Evolutionary conservation across 495 filamentous ascomycete genomes (phyloP), one percentile per base, ranked within the genome.

Genomic region (Chaetomidium leptoderma): DNA sequence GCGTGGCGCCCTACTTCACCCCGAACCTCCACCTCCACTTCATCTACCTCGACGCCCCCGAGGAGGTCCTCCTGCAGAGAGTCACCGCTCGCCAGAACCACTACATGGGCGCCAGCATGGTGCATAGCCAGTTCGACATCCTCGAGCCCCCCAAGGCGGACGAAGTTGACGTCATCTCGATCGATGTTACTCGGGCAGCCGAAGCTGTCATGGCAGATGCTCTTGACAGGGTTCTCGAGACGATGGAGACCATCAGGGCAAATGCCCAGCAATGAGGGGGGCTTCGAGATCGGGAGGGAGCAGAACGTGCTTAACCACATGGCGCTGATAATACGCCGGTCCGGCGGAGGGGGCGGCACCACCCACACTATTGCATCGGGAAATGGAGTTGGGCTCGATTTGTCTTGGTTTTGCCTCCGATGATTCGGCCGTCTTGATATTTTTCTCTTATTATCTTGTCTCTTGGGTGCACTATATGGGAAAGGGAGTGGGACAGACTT

Each of bases 21-120:
- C 85, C 87, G 47, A 80, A 83, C 55, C 83, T 96, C 39, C 82
- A 82, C 46, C 87, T 97, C 46, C 92, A 96, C 70, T 99, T 97
- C 70, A 83, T 97, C 61, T 99, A 95, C 73, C 84, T 99, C 24
- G 81, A 85, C 55, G 89, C 91, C 13, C 75, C 80, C 29, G 87
- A 95, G 70, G 79, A 84, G 47, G 75, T 86, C 21, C 81, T 97
- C 30, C 74, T 95, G 43, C 74, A 83, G 62, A 82, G 95, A 1
- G 92, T 97, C 17, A 72, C 74, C 19, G 76, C 77, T 24, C 83
- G 92, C 61, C 69, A 91, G 73, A 82, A 84, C 47, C 95, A 99
- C 68, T 99, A 93, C 72, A 97, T 99, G 93, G 95, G 95, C 70
- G 88, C 89, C 58, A 83, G 84, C 52, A 99, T 99, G 95, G 91